Percentiles rank a stretch among this genome's conserved stretches.
Evolutionary conservation across 768 basidiomycete genomes (phyloP).

Genomic region (Mycena galopus): DNA sequence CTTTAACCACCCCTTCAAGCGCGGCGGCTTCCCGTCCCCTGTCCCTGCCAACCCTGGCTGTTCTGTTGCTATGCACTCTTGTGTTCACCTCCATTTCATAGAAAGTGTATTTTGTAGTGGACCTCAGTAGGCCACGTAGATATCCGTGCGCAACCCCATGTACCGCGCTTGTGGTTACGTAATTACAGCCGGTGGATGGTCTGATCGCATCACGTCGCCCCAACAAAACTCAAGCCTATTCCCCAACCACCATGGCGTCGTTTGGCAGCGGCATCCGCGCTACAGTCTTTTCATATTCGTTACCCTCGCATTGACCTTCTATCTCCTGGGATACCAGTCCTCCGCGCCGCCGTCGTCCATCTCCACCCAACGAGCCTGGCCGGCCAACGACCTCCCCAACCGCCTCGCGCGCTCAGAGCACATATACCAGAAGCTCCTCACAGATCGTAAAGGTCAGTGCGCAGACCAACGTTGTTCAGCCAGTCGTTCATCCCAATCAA

Average conservation of each 20-base stretch:
- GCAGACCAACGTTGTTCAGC: no score
- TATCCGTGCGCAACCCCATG: conserved; percentile 26
- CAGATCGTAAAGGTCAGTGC: conserved; percentile 42
- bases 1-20: conserved; percentile 5
- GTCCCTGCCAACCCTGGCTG: conserved; percentile 26
- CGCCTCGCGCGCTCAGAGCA: conserved; percentile 58
- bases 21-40: not conserved
- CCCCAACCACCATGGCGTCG: conserved; percentile 31
- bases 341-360: conserved; percentile 34
- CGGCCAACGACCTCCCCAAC: conserved; percentile 51
- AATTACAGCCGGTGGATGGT: not conserved
- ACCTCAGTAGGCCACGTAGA: conserved; percentile 15
- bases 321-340: conserved; percentile 56
- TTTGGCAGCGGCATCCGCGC: conserved; percentile 63
- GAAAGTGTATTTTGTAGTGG: conserved; percentile 24
- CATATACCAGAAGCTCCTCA: conserved; percentile 60
- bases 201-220: conserved; percentile 1
- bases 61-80: conserved; percentile 27
- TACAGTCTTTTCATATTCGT: conserved; percentile 60
- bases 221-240: not conserved
- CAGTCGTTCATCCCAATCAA: no score
- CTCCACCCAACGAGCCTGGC: conserved; percentile 16
- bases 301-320: conserved; percentile 59
- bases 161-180: conserved; percentile 12
- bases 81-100: conserved; percentile 20